phyloP scores from a whole-genome alignment of 2,329 filamentous ascomycete genomes.

The Penicillium frequentans region DNA sequence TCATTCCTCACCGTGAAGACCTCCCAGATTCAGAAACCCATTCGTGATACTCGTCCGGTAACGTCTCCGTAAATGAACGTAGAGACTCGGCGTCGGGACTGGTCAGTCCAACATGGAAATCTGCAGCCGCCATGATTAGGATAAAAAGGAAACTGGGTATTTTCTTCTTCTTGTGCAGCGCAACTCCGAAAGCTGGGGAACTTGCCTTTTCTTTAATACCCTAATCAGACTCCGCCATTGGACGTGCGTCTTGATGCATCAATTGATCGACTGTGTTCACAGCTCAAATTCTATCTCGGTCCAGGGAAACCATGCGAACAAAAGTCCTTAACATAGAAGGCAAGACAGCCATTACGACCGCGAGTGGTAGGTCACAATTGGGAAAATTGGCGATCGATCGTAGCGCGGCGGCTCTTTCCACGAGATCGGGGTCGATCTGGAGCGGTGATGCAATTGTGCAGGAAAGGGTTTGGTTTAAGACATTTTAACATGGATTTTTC shows the following conservation, averaged over 20 bases:
- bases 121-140: conserved; percentile 11
- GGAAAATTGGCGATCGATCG: conserved; percentile 19
- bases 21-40: conserved; percentile 20
- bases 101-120: conserved; percentile 14
- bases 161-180: background rate
- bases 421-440: conserved; percentile 13
- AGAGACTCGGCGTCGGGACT: conserved; percentile 18
- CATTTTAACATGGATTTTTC: conserved; percentile 11
- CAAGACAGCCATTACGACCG: background rate
- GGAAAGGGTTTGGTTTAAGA: conserved; percentile 4
- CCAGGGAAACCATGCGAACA: conserved; percentile 3
- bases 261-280: conserved; percentile 14
- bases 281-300: background rate
- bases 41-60: conserved; percentile 24
- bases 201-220: conserved; percentile 14
- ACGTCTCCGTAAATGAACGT: conserved; percentile 15
- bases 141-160: background rate
- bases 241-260: conserved; percentile 17
- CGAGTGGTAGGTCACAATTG: conserved; percentile 17
- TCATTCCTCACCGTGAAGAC: conserved; percentile 9
- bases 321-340: background rate
- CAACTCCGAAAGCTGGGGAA: background rate
- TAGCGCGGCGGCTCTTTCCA: conserved; percentile 6
- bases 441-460: conserved; percentile 21
- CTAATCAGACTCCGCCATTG: background rate